Conservation (phyloP, 148 eudicot species). For the Vaccinium macrocarpon region DNA sequence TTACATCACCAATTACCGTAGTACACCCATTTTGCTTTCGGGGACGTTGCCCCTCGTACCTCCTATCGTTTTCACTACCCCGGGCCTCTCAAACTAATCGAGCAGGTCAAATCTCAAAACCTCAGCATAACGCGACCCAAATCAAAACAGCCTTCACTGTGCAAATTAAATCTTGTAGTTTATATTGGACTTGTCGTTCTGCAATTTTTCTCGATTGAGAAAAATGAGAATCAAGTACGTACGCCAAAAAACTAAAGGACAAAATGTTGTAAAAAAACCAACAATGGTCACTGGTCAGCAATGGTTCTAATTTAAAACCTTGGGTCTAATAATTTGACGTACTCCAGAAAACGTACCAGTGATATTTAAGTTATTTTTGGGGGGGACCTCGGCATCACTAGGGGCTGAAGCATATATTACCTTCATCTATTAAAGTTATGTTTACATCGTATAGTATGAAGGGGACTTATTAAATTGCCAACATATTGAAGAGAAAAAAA, state of each 20-base stretch:
- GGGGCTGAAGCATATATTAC: background rate
- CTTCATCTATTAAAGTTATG: background rate
- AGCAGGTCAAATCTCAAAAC: too few relatives aligned
- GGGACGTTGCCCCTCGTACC: too few relatives aligned
- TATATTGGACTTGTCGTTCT: background rate
- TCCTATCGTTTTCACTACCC: too few relatives aligned
- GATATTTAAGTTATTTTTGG: background rate
- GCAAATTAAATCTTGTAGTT: background rate
- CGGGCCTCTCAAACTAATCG: too few relatives aligned
- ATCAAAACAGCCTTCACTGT: too few relatives aligned
- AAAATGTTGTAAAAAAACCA: background rate
- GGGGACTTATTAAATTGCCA: background rate
- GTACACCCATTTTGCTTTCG: too few relatives aligned
- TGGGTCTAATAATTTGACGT: background rate
- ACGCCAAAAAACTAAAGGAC: background rate
- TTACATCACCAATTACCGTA: too few relatives aligned
- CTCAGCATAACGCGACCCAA: too few relatives aligned
- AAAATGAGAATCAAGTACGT: background rate
- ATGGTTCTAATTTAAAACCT: background rate
- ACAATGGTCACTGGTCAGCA: background rate
- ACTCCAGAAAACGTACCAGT: background rate
- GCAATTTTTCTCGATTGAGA: background rate
- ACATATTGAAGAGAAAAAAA: background rate
- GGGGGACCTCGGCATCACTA: background rate
- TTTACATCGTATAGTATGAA: background rate